Evolutionary conservation across 2,329 filamentous ascomycete species (phyloP).

Genomic region (Akanthomyces muscarius): DNA sequence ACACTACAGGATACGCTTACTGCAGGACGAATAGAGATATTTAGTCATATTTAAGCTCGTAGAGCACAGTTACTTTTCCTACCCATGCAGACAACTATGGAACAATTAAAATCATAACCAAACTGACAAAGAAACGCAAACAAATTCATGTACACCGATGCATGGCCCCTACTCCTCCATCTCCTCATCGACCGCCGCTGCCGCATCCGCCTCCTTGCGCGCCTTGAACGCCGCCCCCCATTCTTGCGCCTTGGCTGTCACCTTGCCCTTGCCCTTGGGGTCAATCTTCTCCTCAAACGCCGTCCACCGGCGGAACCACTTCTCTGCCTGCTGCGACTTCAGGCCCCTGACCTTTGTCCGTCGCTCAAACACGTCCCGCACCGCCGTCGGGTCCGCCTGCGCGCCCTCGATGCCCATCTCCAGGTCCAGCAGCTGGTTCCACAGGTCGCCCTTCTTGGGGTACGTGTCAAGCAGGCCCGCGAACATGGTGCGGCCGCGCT

Average conservation of each 20-base stretch:
- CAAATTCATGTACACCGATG: constrained; percentile 7
- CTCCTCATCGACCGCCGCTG: constrained; percentile 32
- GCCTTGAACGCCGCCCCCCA: constrained; percentile 57
- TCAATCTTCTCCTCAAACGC: constrained; percentile 79
- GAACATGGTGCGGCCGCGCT: constrained; percentile 91
- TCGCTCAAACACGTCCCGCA: constrained; percentile 78
- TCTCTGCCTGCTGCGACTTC: constrained; percentile 78
- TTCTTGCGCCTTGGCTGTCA: constrained; percentile 66
- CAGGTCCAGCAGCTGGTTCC: constrained; percentile 87
- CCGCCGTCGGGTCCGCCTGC: constrained; percentile 50
- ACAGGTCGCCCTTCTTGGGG: constrained; percentile 86
- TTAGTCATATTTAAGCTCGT: background rate
- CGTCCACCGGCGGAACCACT: constrained; percentile 89
- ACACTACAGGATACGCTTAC: background rate
- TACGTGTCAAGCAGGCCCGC: constrained; percentile 80
- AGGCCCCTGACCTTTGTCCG: constrained; percentile 65
- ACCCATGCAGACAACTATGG: constrained; percentile 11
- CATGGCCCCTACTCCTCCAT: constrained; percentile 29
- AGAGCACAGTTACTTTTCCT: constrained; percentile 14
- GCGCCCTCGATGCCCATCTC: constrained; percentile 61
- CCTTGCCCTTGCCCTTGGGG: constrained; percentile 61
- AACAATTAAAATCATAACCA: background rate
- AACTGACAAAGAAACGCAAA: background rate
- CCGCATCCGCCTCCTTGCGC: constrained; percentile 37
- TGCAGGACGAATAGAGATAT: background rate